These are phyloP conservation scores for Globisporangium middletonii DNA, from an alignment of 352 stramenopile species.

Conservation along the genomic window DNA sequence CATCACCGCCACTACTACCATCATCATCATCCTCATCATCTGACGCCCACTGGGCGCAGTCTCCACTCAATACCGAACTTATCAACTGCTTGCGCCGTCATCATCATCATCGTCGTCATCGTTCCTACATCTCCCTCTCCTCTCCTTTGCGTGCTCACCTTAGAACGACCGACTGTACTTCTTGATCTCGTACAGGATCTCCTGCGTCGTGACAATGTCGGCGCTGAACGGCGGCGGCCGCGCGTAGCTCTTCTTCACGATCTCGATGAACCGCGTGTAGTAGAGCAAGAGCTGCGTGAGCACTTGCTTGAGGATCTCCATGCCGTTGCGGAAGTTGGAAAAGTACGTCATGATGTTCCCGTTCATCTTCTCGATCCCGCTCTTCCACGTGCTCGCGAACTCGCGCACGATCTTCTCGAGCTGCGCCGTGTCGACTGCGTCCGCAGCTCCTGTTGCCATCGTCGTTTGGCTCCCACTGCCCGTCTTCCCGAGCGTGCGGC, in stretches of 20 bases:
- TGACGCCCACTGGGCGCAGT: neutral
- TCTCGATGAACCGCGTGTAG: slow-evolving; percentile 98
- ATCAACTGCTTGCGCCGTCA: too few species aligned
- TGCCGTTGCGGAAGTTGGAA: slow-evolving; percentile 97
- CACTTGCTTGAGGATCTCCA: slow-evolving; percentile 99
- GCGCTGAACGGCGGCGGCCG: slow-evolving; percentile 81
- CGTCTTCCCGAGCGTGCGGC: slow-evolving; percentile 46
- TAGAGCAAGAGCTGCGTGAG: slow-evolving; percentile 97
- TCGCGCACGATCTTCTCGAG: slow-evolving; percentile 94
- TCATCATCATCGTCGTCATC: too few species aligned
- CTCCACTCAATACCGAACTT: neutral
- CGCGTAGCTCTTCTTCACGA: slow-evolving; percentile 91
- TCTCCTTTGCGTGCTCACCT: neutral
- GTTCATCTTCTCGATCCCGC: slow-evolving; percentile 97
- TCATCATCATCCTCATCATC: neutral
- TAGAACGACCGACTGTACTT: slow-evolving; percentile 95
- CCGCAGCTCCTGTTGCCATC: too few species aligned
- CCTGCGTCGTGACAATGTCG: slow-evolving; percentile 93
- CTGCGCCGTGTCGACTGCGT: slow-evolving; percentile 80
- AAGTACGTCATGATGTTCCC: slow-evolving; percentile 97
- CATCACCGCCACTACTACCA: too few species aligned
- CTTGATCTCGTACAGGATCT: slow-evolving; percentile 98
- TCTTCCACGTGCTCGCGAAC: slow-evolving; percentile 95
- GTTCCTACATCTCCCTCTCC: neutral
- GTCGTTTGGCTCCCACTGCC: neutral